Conservation (phyloP, 2,329 filamentous ascomycete genomes). For the Penicillium sclerotigenum region DNA sequence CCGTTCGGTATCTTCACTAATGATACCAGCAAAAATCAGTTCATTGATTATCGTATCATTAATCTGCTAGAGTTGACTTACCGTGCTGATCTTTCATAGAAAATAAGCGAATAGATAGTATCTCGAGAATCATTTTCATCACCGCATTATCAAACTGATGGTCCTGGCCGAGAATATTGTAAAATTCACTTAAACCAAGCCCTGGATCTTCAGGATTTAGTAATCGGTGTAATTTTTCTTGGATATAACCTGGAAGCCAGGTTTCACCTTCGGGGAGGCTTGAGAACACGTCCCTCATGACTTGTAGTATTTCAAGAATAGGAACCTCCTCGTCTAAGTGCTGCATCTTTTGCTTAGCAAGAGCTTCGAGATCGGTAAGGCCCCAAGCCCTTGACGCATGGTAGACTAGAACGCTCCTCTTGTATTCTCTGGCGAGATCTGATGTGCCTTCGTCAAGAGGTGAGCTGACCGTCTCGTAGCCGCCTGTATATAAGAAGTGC, state of each 20-base stretch:
- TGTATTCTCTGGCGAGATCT: slow-evolving; percentile 12
- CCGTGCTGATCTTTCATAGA: slow-evolving; percentile 5
- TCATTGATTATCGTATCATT: background rate
- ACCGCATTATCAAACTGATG: slow-evolving; percentile 12
- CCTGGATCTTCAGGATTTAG: background rate
- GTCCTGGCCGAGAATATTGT: slow-evolving; percentile 1
- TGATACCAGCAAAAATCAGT: background rate
- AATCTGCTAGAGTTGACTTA: background rate
- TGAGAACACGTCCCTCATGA: slow-evolving; percentile 7
- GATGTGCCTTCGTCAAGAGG: slow-evolving; percentile 6
- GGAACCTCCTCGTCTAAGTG: slow-evolving; percentile 1
- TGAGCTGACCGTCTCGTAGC: slow-evolving; percentile 10
- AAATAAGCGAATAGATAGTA: slow-evolving; percentile 7
- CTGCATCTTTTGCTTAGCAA: slow-evolving; percentile 10
- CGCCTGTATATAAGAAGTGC: slow-evolving; percentile 12
- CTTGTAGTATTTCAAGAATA: background rate
- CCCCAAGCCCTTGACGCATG: slow-evolving; percentile 8
- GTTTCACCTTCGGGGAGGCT: slow-evolving; percentile 7
- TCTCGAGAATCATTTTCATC: slow-evolving; percentile 13
- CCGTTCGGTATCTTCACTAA: background rate
- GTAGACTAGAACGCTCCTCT: slow-evolving; percentile 12
- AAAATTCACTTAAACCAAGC: slow-evolving; percentile 4
- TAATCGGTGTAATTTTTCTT: slow-evolving; percentile 6
- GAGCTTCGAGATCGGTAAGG: slow-evolving; percentile 5
- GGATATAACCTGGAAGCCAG: slow-evolving; percentile 12